Evolutionary conservation across 2,329 filamentous ascomycete species (phyloP).

Genomic region (Colletotrichum godetiae): DNA sequence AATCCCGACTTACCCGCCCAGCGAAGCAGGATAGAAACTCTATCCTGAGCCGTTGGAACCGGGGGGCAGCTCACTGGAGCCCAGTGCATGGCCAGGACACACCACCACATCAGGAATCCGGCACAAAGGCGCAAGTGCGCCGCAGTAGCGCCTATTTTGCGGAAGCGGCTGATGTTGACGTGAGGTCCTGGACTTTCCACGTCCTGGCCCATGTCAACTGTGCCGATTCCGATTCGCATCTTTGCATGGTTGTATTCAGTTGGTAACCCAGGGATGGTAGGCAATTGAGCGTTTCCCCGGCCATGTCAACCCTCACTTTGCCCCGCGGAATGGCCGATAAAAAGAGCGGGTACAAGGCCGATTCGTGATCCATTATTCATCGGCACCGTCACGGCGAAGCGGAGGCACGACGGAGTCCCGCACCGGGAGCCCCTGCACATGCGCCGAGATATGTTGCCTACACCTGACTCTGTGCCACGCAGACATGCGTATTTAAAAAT

Average conservation of each 20-base stretch:
- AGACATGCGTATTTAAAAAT: background rate
- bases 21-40: background rate
- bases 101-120: background rate
- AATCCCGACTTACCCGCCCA: constrained; percentile 7
- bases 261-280: background rate
- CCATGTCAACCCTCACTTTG: background rate
- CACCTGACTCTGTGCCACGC: background rate
- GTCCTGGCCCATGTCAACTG: background rate
- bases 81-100: background rate
- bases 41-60: constrained; percentile 3
- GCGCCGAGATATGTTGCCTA: background rate
- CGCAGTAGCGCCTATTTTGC: background rate
- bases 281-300: background rate
- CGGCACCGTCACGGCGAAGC: constrained; percentile 12
- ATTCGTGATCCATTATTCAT: background rate
- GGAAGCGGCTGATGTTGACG: background rate
- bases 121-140: background rate
- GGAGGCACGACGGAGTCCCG: constrained; percentile 6
- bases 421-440: background rate
- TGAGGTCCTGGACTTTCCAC: background rate
- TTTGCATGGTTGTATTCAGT: too few species aligned
- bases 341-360: background rate
- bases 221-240: background rate
- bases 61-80: background rate
- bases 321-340: background rate